Conservation (phyloP, 164 flowering plant genomes). For the Litsea cubeba region DNA sequence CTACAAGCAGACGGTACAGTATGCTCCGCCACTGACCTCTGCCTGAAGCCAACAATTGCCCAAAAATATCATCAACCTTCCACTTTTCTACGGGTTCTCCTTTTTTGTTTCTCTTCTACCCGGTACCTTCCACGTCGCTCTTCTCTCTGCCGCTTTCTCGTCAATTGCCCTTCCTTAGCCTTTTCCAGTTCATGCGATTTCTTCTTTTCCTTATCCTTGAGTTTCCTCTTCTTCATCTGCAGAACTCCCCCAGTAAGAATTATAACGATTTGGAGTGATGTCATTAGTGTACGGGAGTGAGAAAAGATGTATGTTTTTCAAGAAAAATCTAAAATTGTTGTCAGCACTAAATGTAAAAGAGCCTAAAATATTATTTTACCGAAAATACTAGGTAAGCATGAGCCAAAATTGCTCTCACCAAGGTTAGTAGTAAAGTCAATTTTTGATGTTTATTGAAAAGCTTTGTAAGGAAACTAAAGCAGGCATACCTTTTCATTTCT, state of each 20-base stretch:
- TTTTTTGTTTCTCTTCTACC: too few relatives aligned
- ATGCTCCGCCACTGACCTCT: too few relatives aligned
- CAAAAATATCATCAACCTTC: not conserved
- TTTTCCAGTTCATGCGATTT: constrained; percentile 40
- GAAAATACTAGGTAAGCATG: not conserved
- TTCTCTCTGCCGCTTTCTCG: too few relatives aligned
- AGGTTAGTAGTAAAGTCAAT: not conserved
- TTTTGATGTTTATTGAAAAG: not conserved
- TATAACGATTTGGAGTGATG: not conserved
- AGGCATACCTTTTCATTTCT: constrained; percentile 58
- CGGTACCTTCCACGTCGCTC: too few relatives aligned
- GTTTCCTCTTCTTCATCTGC: constrained; percentile 67
- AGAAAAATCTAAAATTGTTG: too few relatives aligned
- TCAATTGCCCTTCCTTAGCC: too few relatives aligned
- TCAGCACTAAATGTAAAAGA: too few relatives aligned
- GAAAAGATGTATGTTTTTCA: not conserved
- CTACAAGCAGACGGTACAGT: too few relatives aligned
- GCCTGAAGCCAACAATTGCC: not conserved
- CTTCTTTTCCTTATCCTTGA: constrained; percentile 54
- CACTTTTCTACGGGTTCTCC: constrained; percentile 28
- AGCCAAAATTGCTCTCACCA: not conserved
- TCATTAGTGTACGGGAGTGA: too few relatives aligned
- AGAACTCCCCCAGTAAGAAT: not conserved
- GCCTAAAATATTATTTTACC: not conserved
- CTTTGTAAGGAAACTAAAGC: not conserved